These are phyloP conservation scores for Crithidia acanthocephali DNA, from an alignment of 208 protist genomes.

Conservation along the genomic window DNA sequence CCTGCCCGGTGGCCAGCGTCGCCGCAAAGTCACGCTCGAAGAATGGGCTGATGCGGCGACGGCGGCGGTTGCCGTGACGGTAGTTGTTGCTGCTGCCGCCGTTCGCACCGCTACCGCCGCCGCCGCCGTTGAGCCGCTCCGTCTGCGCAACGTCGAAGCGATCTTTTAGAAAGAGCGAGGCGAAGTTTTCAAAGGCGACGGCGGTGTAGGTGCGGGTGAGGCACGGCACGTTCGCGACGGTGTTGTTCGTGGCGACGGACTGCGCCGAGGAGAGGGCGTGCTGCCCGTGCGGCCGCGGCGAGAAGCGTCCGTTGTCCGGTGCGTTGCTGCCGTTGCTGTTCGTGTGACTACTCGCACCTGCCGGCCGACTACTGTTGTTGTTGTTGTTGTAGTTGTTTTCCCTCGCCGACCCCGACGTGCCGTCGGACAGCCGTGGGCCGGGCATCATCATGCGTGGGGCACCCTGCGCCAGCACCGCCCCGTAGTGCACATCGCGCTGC, in stretches of 20 bases:
- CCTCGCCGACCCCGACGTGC: not conserved
- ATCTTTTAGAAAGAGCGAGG: conserved; percentile 73
- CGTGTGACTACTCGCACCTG: not conserved
- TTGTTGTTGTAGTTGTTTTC: not conserved
- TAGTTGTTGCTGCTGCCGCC: conserved; percentile 14
- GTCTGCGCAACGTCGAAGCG: conserved; percentile 39
- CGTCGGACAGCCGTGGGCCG: conserved; percentile 39
- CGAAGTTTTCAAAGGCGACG: conserved; percentile 55
- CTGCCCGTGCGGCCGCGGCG: conserved; percentile 9
- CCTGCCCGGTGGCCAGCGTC: conserved; percentile 42
- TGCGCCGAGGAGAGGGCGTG: not conserved
- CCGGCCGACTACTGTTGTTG: not conserved
- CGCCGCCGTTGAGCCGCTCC: conserved; percentile 15
- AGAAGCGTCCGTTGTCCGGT: conserved; percentile 5
- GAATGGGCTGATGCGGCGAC: conserved; percentile 43
- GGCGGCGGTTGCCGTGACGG: conserved; percentile 28
- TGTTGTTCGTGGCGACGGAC: not conserved
- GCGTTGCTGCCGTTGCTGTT: conserved; percentile 3
- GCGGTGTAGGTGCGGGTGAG: conserved; percentile 27
- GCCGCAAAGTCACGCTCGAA: conserved; percentile 69
- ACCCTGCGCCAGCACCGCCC: conserved; percentile 46
- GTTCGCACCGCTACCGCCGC: not conserved
- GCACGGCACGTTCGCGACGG: not conserved
- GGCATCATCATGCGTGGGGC: conserved; percentile 48
- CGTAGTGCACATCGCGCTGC: conserved; percentile 54